Evolutionary conservation across 345 rosid genomes (phyloP), one percentile per base, ranked within the genome.

Genomic region (Acer yangbiense): DNA sequence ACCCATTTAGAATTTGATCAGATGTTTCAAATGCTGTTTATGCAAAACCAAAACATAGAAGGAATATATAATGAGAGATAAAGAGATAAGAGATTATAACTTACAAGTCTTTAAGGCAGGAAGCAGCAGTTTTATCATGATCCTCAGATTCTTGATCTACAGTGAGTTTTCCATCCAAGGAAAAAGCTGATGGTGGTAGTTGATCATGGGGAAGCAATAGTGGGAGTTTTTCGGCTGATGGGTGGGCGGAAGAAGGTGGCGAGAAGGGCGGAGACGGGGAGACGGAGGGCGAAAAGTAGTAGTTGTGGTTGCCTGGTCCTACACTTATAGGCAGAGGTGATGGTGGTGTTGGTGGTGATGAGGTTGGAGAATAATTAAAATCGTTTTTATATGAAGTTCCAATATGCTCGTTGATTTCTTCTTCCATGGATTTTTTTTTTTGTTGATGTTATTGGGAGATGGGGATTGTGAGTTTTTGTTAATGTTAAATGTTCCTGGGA

Each of bases 301-400:
- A 89, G 57, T 54, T 82, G 4, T 68, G 86, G 60, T 87, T 79
- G 72, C 87, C 90, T 13, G 92, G 86, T 16, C 92, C 90, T 0
- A 82, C 79, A 63, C 92, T 89, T n/a, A 85, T 7, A 9, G 92
- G 92, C 0, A 87, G 90, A 52, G 92, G 92, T n/a, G 92, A 87
- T 14, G 91, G 88, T 7, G 91, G 91, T 7, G 91, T 85, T 57
- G 88, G 89, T 3, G 91, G 92, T 0, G 90, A 80, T 10, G 90
- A 82, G 0, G 88, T 52, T 14, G 83, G 82, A 57, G 87, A 82
- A n/a, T 27, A 54, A 43, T 7, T 60, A 21, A 60, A 60, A 60
- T 60, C 20, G 12, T 60, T 60, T 9, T 60, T 9, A 60, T 60
- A n/a, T 20, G 27, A 35, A 35, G 39, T 13, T 25, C 52, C 81